Conservation (phyloP, 73 alveolate genomes). For the Breviolum minutum region DNA sequence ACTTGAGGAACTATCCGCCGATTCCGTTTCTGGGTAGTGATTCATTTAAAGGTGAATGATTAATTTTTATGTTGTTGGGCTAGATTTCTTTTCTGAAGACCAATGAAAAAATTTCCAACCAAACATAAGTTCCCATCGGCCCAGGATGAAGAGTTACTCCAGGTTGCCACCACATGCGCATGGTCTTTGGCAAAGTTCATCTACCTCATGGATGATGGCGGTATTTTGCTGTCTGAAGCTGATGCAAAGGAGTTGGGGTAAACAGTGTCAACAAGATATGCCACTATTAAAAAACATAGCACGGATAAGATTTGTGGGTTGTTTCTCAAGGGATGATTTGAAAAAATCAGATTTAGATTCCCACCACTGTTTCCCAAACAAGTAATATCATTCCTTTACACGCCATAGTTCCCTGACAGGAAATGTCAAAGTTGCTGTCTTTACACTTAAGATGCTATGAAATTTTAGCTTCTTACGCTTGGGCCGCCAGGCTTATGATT, state of each 20-base stretch:
- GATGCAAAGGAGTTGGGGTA: not conserved
- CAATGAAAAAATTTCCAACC: no score
- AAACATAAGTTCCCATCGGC: not conserved
- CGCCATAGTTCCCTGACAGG: not conserved
- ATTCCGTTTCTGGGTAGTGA: not conserved
- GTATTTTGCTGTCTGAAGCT: not conserved
- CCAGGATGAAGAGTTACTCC: no score
- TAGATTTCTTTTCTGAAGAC: no score
- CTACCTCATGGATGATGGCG: not conserved
- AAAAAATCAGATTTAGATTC: not conserved
- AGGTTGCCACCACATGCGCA: no score
- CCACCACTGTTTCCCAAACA: not conserved
- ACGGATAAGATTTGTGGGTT: not conserved
- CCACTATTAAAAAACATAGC: not conserved
- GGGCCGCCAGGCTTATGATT: not conserved
- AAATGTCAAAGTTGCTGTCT: not conserved
- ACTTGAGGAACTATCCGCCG: not conserved
- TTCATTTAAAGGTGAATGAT: not conserved
- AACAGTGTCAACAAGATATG: not conserved
- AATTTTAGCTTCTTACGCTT: not conserved
- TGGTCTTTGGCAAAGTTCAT: conserved; percentile 4
- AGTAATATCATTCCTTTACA: not conserved
- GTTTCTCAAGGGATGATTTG: no score
- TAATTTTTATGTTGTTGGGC: no score
- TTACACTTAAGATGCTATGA: not conserved